Evolutionary conservation across 2,329 filamentous ascomycete species (phyloP).

Genomic region (Aureobasidium mangrovei): DNA sequence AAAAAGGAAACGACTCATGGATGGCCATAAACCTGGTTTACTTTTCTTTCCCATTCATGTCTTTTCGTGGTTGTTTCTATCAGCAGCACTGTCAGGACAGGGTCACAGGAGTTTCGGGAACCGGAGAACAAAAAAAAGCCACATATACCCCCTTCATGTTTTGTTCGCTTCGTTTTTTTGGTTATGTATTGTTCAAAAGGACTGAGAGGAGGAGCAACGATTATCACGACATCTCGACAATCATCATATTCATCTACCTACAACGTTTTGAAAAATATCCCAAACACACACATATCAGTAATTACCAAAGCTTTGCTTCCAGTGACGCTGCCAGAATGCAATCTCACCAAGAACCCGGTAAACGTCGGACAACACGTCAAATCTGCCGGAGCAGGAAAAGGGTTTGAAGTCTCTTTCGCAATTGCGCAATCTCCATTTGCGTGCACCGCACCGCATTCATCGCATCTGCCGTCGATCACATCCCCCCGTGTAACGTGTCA

Average conservation of each 20-base stretch:
- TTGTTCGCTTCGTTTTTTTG: background rate
- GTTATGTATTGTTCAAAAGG: too few relatives aligned
- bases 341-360: too few relatives aligned
- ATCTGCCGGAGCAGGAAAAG: too few relatives aligned
- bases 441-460: too few relatives aligned
- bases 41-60: background rate
- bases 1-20: background rate
- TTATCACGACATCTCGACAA: background rate
- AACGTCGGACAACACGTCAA: too few relatives aligned
- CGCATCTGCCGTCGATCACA: background rate
- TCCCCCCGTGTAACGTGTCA: background rate
- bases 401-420: too few relatives aligned
- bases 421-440: too few relatives aligned
- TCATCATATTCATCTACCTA: background rate
- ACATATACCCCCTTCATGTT: background rate
- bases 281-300: background rate
- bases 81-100: background rate
- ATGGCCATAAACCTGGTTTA: background rate
- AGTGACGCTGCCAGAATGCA: too few relatives aligned
- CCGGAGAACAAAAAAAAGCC: background rate
- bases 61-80: background rate
- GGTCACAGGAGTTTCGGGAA: background rate
- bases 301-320: too few relatives aligned
- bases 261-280: background rate
- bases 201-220: background rate